A percentile compares a stretch with the other conserved stretches of the same genome.
These are phyloP conservation scores for Suhomyces kunorum DNA, from an alignment of 1,139 yeast genomes.

Conservation along the genomic window DNA sequence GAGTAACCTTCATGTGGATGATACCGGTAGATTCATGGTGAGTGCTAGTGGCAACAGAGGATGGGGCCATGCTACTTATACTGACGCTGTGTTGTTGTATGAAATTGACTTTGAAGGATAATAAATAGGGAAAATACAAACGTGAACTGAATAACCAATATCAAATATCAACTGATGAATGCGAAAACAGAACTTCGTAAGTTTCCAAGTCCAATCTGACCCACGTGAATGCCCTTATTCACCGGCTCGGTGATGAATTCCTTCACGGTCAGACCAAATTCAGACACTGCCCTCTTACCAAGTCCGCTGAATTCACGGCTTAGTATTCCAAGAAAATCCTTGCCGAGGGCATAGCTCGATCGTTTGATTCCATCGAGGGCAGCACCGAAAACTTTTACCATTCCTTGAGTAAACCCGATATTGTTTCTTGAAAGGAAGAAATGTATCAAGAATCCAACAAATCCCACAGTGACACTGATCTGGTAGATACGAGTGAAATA, in stretches of 20 bases:
- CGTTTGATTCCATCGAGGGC: constrained; percentile 1
- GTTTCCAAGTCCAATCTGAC: constrained; percentile 38
- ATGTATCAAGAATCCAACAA: constrained; percentile 43
- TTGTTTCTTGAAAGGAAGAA: constrained; percentile 31
- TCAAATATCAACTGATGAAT: constrained; percentile 12
- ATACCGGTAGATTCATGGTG: constrained; percentile 81
- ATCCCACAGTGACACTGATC: constrained; percentile 43
- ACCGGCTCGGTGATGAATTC: constrained; percentile 22
- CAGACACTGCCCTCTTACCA: constrained; percentile 15
- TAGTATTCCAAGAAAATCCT: not conserved
- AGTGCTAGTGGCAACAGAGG: constrained; percentile 96
- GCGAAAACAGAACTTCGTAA: constrained; percentile 23
- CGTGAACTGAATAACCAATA: not conserved
- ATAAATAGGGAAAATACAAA: constrained; percentile 3
- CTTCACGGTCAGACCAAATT: constrained; percentile 18
- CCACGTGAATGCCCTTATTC: constrained; percentile 22
- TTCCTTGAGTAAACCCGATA: constrained; percentile 15
- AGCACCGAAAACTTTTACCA: constrained; percentile 13
- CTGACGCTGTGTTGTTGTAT: constrained; percentile 79
- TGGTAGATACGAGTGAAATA: constrained; percentile 28
- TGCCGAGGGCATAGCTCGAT: not conserved
- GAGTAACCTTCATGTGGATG: constrained; percentile 70
- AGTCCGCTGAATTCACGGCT: constrained; percentile 4
- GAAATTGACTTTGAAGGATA: constrained; percentile 54
- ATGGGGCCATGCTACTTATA: constrained; percentile 78